Evolutionary conservation across 1,284 basidiomycete genomes (phyloP).

Genomic region (Cystobasidiaceae sp.): DNA sequence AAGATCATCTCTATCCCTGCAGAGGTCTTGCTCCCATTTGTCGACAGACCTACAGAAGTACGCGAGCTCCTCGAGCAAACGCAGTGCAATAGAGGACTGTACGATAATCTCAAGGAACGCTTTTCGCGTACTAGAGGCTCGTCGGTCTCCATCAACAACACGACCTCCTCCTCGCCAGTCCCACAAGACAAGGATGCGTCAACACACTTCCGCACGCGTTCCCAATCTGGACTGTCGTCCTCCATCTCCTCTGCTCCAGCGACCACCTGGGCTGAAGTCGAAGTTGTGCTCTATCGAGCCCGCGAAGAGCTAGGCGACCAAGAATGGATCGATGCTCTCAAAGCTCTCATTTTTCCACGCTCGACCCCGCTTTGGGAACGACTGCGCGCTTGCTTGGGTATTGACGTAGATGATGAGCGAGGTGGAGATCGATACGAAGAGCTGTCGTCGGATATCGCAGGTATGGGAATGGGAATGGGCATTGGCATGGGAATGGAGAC

Average conservation of each 20-base stretch:
- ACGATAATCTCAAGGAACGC: neutral
- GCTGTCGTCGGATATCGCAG: constrained; percentile 7
- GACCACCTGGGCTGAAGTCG: constrained; percentile 2
- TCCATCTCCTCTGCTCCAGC: neutral
- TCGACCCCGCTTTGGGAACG: constrained; percentile 20
- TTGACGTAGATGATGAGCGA: constrained; percentile 29
- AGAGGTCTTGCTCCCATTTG: constrained; percentile 25
- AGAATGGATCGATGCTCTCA: constrained; percentile 30
- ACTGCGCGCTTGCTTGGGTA: constrained; percentile 24
- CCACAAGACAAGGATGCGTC: neutral
- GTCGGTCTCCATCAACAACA: neutral
- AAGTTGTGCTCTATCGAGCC: neutral
- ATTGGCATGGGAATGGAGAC: too few species aligned
- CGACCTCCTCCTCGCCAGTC: neutral
- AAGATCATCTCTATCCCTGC: constrained; percentile 19
- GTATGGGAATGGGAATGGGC: neutral
- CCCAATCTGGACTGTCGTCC: neutral
- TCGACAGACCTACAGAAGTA: constrained; percentile 13
- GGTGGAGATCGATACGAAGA: constrained; percentile 24
- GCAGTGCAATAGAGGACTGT: constrained; percentile 6
- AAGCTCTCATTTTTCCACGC: constrained; percentile 9
- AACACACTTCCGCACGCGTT: neutral
- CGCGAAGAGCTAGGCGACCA: constrained; percentile 15
- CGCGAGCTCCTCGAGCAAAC: constrained; percentile 8
- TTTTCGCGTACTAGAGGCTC: constrained; percentile 14